phyloP scores from a whole-genome alignment of 768 basidiomycete species.

The Fomitopsis pulvina region DNA sequence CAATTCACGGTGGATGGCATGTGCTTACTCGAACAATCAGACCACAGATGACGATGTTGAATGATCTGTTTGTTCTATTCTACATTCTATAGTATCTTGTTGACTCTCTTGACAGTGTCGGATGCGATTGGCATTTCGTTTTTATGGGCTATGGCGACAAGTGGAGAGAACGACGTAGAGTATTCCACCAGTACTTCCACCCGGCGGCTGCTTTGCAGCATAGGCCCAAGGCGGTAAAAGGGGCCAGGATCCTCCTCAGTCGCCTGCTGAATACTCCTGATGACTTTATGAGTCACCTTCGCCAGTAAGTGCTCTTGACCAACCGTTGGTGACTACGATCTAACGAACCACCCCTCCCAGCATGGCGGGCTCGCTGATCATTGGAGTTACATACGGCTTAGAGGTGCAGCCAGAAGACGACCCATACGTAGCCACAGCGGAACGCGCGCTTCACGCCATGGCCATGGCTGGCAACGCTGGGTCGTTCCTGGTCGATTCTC shows the following conservation, averaged over 20 bases:
- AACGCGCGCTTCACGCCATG: constrained; percentile 30
- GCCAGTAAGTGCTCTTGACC: constrained; percentile 27
- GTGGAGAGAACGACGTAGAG: constrained; percentile 37
- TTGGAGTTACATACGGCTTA: constrained; percentile 43
- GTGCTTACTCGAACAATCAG: constrained; percentile 1
- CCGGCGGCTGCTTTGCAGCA: constrained; percentile 26
- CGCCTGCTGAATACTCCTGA: constrained; percentile 30
- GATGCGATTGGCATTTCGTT: constrained; percentile 34
- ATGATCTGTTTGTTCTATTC: constrained; percentile 17
- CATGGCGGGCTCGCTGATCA: constrained; percentile 32
- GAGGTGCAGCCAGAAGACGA: constrained; percentile 33
- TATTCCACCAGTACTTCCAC: constrained; percentile 37
- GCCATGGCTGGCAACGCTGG: constrained; percentile 33
- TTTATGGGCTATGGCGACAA: constrained; percentile 33
- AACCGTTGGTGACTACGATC: neutral
- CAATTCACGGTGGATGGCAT: neutral
- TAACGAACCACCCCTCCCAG: constrained; percentile 21
- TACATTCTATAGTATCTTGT: neutral
- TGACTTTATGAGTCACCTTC: constrained; percentile 29
- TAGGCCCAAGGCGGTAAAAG: constrained; percentile 25
- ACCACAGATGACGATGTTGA: constrained; percentile 20
- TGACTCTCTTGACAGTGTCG: constrained; percentile 27
- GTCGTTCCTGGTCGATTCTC: constrained; percentile 38
- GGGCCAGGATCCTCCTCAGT: constrained; percentile 26
- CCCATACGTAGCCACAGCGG: constrained; percentile 36